Percentiles rank a stretch among this genome's conserved stretches.
These are phyloP conservation scores for Acanthamoeba castellanii DNA, from an alignment of 208 protist species.

Conservation along the genomic window DNA sequence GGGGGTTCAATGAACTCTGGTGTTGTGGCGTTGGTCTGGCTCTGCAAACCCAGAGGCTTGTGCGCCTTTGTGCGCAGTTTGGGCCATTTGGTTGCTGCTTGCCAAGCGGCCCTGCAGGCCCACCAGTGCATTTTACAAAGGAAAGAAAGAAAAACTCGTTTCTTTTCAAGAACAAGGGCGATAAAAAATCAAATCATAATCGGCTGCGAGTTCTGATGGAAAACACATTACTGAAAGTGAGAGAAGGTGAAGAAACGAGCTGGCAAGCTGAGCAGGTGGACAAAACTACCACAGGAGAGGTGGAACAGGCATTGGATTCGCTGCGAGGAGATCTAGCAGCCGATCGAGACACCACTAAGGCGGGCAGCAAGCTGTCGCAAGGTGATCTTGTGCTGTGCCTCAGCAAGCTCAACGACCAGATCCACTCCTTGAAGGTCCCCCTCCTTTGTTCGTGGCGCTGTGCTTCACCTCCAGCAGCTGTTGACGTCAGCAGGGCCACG, in stretches of 20 bases:
- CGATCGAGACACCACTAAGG: no score
- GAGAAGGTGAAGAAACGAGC: background rate
- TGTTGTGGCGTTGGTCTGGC: no score
- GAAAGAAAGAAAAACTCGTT: no score
- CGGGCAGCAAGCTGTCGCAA: slow-evolving; percentile 1
- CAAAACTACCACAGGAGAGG: background rate
- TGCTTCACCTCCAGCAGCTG: background rate
- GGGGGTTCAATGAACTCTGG: no score
- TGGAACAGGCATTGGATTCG: background rate
- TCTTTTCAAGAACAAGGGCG: no score
- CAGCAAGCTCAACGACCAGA: slow-evolving; percentile 56
- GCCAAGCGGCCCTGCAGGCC: no score
- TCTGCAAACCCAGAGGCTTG: no score
- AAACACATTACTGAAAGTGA: background rate
- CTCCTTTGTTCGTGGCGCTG: background rate
- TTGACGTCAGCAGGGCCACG: background rate
- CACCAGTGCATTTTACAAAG: no score
- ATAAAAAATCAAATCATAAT: no score
- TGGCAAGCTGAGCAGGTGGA: background rate
- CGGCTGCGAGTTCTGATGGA: background rate
- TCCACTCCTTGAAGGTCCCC: slow-evolving; percentile 13
- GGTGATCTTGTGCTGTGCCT: slow-evolving; percentile 60
- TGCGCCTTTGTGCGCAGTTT: no score
- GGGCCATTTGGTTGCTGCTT: no score
- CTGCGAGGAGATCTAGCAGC: background rate